A percentile compares a stretch with the other conserved stretches of the same genome.
Conservation (phyloP, 345 rosid species). For the Aquilaria malaccensis region DNA sequence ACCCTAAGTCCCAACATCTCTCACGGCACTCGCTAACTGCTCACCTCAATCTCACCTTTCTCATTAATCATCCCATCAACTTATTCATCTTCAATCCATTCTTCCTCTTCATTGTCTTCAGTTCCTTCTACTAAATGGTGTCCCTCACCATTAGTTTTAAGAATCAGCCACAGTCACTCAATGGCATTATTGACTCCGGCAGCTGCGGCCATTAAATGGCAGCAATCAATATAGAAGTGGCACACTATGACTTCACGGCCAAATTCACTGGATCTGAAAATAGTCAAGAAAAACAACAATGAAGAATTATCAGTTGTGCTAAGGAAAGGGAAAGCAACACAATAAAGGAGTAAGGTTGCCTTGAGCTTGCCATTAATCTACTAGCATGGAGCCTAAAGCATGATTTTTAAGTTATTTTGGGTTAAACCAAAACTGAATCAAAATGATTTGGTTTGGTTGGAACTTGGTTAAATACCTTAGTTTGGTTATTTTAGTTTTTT, state of each 20-base stretch:
- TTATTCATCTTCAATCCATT: constrained; percentile 25
- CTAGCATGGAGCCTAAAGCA: too few species aligned
- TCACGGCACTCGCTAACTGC: too few species aligned
- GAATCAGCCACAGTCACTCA: constrained; percentile 18
- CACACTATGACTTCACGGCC: constrained; percentile 45
- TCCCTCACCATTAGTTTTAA: constrained; percentile 53
- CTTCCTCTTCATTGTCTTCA: constrained; percentile 21
- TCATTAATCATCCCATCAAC: constrained; percentile 19
- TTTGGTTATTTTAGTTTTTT: too few species aligned
- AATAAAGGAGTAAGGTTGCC: too few species aligned
- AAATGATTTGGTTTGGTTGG: too few species aligned
- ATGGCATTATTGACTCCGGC: constrained; percentile 23
- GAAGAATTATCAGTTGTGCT: constrained; percentile 48
- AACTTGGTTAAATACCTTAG: too few species aligned
- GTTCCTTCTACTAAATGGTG: constrained; percentile 39
- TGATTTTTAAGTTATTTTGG: too few species aligned
- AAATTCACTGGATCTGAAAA: constrained; percentile 32
- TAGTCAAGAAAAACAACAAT: constrained; percentile 4
- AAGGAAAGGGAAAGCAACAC: too few species aligned
- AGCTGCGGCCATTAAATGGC: constrained; percentile 36
- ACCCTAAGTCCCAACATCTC: too few species aligned
- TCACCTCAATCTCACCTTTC: too few species aligned
- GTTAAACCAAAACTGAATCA: too few species aligned
- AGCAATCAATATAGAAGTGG: constrained; percentile 69
- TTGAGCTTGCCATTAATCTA: too few species aligned